Evolutionary conservation across 306 rosid genomes (phyloP).

Genomic region (Prinsepia uniflora): DNA sequence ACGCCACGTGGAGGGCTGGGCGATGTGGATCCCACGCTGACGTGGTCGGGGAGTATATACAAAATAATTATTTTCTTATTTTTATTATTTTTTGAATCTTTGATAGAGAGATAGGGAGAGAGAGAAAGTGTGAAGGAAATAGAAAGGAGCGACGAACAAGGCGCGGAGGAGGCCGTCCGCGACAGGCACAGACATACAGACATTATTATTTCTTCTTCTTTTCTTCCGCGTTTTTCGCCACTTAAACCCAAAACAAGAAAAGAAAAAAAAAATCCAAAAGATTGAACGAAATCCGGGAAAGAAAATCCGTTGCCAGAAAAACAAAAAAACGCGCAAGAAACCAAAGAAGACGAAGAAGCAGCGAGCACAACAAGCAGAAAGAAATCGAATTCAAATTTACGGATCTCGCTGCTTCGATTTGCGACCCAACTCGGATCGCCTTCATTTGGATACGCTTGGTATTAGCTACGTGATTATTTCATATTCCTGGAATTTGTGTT

Average conservation of each 20-base stretch:
- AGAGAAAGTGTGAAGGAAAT: conserved; percentile 10
- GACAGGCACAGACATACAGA: conserved; percentile 11
- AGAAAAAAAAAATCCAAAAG: conserved; percentile 5
- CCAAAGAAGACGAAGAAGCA: conserved; percentile 1
- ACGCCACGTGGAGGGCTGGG: conserved; percentile 53
- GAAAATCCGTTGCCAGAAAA: background rate
- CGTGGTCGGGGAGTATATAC: conserved; percentile 34
- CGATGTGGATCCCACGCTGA: conserved; percentile 66
- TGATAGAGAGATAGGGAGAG: conserved; percentile 10
- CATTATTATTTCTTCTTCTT: conserved; percentile 13
- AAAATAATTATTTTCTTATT: background rate
- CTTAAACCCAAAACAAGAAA: conserved; percentile 15
- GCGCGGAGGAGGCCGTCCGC: conserved; percentile 56
- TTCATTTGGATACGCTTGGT: conserved; percentile 23
- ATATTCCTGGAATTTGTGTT: conserved; percentile 8
- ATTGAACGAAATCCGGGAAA: background rate
- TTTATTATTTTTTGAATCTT: background rate
- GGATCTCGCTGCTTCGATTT: conserved; percentile 46
- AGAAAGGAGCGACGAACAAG: conserved; percentile 45
- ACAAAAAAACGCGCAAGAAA: conserved; percentile 13
- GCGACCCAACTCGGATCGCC: conserved; percentile 42
- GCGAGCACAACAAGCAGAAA: conserved; percentile 20
- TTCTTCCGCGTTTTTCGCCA: conserved; percentile 32
- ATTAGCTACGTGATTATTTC: conserved; percentile 31
- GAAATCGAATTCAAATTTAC: conserved; percentile 21